A percentile compares a stretch with the other conserved stretches of the same genome.
Conservation (phyloP, 345 rosid species). For the Geranium rotundifolium region DNA sequence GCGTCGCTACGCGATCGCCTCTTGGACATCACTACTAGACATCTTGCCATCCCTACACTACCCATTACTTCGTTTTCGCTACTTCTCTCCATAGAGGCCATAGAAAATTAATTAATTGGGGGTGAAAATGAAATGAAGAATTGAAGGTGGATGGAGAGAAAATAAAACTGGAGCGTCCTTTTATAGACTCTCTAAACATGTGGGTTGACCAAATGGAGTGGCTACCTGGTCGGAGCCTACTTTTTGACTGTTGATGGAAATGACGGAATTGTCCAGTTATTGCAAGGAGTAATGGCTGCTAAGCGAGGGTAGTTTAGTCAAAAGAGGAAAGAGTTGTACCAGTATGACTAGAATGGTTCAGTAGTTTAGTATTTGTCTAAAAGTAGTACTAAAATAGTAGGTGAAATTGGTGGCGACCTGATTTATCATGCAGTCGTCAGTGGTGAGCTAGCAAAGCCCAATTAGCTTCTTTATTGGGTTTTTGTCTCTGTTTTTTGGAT, state of each 20-base stretch:
- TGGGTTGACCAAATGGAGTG: neutral
- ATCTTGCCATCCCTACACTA: constrained; percentile 35
- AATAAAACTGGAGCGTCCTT: neutral
- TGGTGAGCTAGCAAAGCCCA: neutral
- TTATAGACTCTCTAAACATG: neutral
- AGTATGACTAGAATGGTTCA: neutral
- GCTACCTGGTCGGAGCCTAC: neutral
- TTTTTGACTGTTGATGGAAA: neutral
- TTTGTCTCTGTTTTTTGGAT: neutral
- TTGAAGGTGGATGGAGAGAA: neutral
- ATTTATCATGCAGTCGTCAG: neutral
- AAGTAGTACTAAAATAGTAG: neutral
- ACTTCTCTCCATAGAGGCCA: constrained; percentile 32
- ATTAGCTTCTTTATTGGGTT: neutral
- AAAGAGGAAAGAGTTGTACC: neutral
- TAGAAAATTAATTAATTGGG: neutral
- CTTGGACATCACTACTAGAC: constrained; percentile 27
- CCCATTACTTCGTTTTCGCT: constrained; percentile 17
- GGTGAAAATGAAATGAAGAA: neutral
- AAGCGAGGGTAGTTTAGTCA: neutral
- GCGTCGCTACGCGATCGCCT: neutral
- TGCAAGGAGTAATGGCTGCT: neutral
- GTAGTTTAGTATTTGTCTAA: neutral
- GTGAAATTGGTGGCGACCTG: neutral
- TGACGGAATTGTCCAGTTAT: neutral